These are phyloP conservation scores for Rosa rugosa DNA, from an alignment of 306 rosid species.

Conservation along the genomic window DNA sequence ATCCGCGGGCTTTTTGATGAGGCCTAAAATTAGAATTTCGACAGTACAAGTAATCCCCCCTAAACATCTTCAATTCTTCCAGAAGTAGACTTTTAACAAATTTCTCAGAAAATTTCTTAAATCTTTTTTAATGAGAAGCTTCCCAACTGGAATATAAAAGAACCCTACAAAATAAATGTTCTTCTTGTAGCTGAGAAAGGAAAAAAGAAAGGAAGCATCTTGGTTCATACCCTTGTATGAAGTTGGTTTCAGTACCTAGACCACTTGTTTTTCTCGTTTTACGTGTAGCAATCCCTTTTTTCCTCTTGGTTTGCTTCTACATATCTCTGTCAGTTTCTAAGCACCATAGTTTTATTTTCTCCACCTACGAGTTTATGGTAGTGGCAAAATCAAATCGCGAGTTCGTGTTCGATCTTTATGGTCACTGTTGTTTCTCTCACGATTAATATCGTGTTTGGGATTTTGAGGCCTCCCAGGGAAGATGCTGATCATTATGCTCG, in stretches of 20 bases:
- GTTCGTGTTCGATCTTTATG: constrained; percentile 24
- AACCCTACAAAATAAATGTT: neutral
- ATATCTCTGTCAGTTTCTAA: constrained; percentile 8
- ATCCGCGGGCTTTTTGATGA: too few relatives aligned
- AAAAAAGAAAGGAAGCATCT: too few relatives aligned
- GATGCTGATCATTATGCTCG: constrained; percentile 3
- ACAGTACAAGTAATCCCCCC: neutral
- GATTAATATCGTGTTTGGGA: constrained; percentile 18
- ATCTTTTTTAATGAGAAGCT: neutral
- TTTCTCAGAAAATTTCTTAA: constrained; percentile 7
- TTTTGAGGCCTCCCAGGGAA: constrained; percentile 14
- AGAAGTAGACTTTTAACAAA: constrained; percentile 1
- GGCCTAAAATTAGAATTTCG: neutral
- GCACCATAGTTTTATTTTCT: constrained; percentile 17
- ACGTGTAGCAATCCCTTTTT: neutral
- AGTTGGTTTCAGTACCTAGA: constrained; percentile 5
- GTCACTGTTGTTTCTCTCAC: constrained; percentile 19
- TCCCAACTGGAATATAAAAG: neutral
- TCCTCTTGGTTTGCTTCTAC: constrained; percentile 1
- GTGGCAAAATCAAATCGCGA: constrained; percentile 15
- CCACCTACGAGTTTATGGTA: constrained; percentile 23
- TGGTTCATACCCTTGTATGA: constrained; percentile 6
- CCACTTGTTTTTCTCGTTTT: neutral
- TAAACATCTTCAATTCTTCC: neutral
- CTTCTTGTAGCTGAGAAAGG: neutral